A percentile compares a stretch with the other conserved stretches of the same genome.
phyloP scores from a whole-genome alignment of 2,329 filamentous ascomycete genomes.

The Fusarium oligoseptatum region DNA sequence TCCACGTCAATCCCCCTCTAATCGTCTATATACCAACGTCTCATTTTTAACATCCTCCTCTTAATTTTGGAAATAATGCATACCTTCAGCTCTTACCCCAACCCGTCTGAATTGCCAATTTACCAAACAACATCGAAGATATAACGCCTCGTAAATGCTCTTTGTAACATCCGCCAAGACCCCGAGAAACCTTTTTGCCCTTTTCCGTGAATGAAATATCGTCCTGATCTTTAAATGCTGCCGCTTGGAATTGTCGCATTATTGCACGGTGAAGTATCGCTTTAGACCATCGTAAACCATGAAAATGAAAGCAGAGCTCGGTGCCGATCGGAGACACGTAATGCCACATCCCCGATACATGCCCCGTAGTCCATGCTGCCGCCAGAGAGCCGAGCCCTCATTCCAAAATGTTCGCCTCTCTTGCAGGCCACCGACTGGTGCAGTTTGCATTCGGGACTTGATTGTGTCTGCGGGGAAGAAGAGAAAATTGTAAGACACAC shows the following conservation, averaged over 20 bases:
- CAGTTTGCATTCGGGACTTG: constrained; percentile 97
- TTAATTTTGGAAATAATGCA: constrained; percentile 5
- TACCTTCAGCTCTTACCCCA: constrained; percentile 18
- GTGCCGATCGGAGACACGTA: constrained; percentile 87
- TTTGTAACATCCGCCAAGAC: constrained; percentile 9
- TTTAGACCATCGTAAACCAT: constrained; percentile 93
- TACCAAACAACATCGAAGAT: not conserved
- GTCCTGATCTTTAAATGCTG: not conserved
- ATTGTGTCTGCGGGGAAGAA: constrained; percentile 98
- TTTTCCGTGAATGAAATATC: constrained; percentile 8
- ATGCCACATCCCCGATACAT: constrained; percentile 96
- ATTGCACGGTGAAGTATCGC: constrained; percentile 69
- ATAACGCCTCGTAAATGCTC: constrained; percentile 43
- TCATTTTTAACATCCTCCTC: not conserved
- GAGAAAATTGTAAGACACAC: constrained; percentile 95
- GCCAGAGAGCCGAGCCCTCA: constrained; percentile 82
- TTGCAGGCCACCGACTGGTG: constrained; percentile 71
- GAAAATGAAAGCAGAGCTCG: constrained; percentile 98
- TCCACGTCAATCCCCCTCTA: constrained; percentile 8
- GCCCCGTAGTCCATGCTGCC: constrained; percentile 82
- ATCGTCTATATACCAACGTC: constrained; percentile 15
- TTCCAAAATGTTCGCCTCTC: constrained; percentile 76
- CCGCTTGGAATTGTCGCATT: not conserved
- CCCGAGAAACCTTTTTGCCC: constrained; percentile 12
- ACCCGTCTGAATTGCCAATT: constrained; percentile 4